Base-by-base conservation (phyloP, 129 eudicot species). In the Lonicera japonica region DNA sequence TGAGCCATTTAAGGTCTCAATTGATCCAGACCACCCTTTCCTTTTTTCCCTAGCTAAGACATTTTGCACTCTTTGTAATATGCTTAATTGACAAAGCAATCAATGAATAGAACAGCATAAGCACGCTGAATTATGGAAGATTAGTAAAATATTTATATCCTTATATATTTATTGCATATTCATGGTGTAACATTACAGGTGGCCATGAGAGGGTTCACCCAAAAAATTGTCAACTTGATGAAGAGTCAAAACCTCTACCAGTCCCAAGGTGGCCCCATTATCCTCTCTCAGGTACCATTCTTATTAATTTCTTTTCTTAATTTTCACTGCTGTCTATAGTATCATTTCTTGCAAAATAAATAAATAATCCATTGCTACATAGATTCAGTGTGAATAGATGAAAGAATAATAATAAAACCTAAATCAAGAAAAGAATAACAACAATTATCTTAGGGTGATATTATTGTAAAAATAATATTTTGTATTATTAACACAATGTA, bases 181-280 rank as follows among this genome's bases (percentile, higher is more conserved):
- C 57, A 15, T 19, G 46, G 21, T 46, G 74, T 68, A n/a, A n/a
- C n/a, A n/a, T 73, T 76, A 66, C 86, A 88, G 94, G 66, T 46
- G 73, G 85, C 86, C 13, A 88, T 88, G 96, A 56, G 73, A 70
- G 70, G 85, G 56, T 88, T 84, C 61, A 79, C 94, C 13, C 81
- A 79, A 77, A 88, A 79, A 70, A 82, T 88, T 72, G 87, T 85
- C 64, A 73, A 70, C 23, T 63, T 88, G 72, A 79, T 88, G 87
- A 88, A 84, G 80, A 63, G 81, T 70, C 85, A 88, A 53, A 75
- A 75, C 8, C 61, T 88, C 45, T 88, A 65, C 54, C 94, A 82
- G 79, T 75, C 89, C 22, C 96, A 88, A 80, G 96, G 96, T 43
- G 96, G 96, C 53, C 94, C 96, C 63, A 88, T 88, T 66, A 82